Evolutionary conservation across 164 flowering plant species (phyloP).

Genomic region (Vitis rotundifolia): DNA sequence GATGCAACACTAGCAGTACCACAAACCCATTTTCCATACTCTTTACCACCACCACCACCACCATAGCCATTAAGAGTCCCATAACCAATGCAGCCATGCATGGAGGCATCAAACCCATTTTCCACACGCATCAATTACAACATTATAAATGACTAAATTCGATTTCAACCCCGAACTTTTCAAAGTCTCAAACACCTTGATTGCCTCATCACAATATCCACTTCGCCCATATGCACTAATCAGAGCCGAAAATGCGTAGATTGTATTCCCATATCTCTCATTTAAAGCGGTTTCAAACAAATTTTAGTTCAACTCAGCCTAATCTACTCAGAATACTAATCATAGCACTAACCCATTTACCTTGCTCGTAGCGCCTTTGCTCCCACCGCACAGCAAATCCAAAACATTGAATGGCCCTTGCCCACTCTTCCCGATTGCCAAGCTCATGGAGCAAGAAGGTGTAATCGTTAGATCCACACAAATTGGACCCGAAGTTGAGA

Average conservation of each 20-base stretch:
- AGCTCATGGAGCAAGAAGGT: constrained; percentile 73
- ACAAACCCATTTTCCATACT: no score
- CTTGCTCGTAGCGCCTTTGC: constrained; percentile 56
- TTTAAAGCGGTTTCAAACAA: constrained; percentile 63
- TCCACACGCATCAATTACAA: constrained; percentile 94
- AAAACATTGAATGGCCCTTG: constrained; percentile 62
- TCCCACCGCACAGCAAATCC: constrained; percentile 68
- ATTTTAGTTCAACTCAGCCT: constrained; percentile 60
- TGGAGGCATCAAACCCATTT: no score
- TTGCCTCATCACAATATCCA: constrained; percentile 68
- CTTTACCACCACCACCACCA: no score
- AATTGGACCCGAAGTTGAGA: constrained; percentile 42
- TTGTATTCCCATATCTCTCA: constrained; percentile 86
- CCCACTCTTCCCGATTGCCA: constrained; percentile 75
- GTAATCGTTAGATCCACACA: constrained; percentile 79
- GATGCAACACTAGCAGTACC: no score
- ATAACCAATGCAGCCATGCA: no score
- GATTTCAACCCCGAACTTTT: constrained; percentile 70
- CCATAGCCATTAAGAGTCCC: no score
- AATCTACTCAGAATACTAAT: constrained; percentile 87
- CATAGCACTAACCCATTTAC: constrained; percentile 81
- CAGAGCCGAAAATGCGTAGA: constrained; percentile 81
- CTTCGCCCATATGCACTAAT: constrained; percentile 89
- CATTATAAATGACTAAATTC: constrained; percentile 90
- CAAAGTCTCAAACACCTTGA: constrained; percentile 73